Evolutionary conservation across 345 rosid genomes (phyloP), one percentile per base, ranked within the genome.

Genomic region (Salix purpurea): DNA sequence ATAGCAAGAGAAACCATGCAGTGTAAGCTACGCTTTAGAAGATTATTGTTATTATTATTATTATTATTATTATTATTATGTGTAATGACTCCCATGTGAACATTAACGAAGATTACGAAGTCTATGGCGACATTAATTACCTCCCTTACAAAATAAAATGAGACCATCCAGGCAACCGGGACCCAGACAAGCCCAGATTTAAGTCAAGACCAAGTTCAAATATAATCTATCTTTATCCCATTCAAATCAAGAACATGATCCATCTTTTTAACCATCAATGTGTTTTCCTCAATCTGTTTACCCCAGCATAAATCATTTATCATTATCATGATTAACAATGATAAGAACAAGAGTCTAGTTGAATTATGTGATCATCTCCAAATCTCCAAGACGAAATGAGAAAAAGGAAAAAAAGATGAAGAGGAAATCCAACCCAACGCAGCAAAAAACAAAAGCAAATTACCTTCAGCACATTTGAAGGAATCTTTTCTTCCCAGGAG

Each of bases 131-230:
- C 14, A 48, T 14, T 48, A 4, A 16, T 48, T 48, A 19, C 7
- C 54, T 48, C 54, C 19, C 19, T 48, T 1, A 46, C 52, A 46
- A 46, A 46, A 30, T 28, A 19, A 69, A 42, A 46, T 6, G 32
- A 69, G 72, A 40, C 54, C 62, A 39, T 69, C 44, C 73, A 65
- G 67, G 64, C 72, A 64, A 65, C 65, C 66, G 80, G 78, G 85
- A 64, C 83, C 83, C 85, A 69, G 76, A 44, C 28, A 23, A n/a
- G 36, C 37, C 58, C 72, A 69, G 58, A 69, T 44, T 69, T 52
- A 66, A 36, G 44, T 36, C n/a, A 23, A 24, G 6, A 24, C 4
- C 4, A 12, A 28, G 10, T 12, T 61, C n/a, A 5, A 34, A 34
- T 62, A 21, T 28, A 26, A 19, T n/a, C 36, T 30, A 24, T 37